Base-by-base conservation (phyloP, 176 grass and related monocot genomes). In the Cymbopogon citratus region DNA sequence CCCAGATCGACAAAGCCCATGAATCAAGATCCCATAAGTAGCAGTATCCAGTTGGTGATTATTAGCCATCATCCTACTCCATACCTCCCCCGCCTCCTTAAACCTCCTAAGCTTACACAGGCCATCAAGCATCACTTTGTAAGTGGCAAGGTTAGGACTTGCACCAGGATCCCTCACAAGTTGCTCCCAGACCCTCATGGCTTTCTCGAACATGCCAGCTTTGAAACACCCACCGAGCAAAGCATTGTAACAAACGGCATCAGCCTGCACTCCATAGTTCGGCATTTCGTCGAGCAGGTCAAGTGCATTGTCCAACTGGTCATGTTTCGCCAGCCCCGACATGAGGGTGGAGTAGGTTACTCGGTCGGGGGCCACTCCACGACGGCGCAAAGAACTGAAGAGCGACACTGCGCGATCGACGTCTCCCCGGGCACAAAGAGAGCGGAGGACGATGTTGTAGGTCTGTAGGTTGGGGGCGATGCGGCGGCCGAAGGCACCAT, bases 281-380 rank as follows among this genome's bases (percentile, higher is more conserved):
- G 81, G 77, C 96, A 95, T 95, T 99, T 99, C 92, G 69, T 95
- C 96, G 71, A 99, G 92, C 78, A 99, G 33, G 68, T 91, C 29
- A 19, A 93, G 78, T 6, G 92, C 96, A 5, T 5, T 63, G 48
- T 68, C 41, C 60, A 90, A 57, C 27, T 76, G 69, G 26, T 44
- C 65, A 52, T 87, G 77, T 80, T 99, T 99, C 9, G 65, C 59
- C 2, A 89, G 74, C 5, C 88, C 92, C 1, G 31, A 66, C 60
- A 99, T 91, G n/a, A 99, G 25, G 13, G 96, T 99, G 59, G 87
- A 86, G 48, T 93, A 99, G 12, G 91, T 95, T 66, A 99, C 69
- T n/a, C 85, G 67, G 69, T 95, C 63, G 15, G 96, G 92, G 64
- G 88, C 40, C 16, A 99, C 59, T 24, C 82, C 88, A 28, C 46